phyloP scores from a whole-genome alignment of 2,329 filamentous ascomycete species.

The Fusarium sp. region DNA sequence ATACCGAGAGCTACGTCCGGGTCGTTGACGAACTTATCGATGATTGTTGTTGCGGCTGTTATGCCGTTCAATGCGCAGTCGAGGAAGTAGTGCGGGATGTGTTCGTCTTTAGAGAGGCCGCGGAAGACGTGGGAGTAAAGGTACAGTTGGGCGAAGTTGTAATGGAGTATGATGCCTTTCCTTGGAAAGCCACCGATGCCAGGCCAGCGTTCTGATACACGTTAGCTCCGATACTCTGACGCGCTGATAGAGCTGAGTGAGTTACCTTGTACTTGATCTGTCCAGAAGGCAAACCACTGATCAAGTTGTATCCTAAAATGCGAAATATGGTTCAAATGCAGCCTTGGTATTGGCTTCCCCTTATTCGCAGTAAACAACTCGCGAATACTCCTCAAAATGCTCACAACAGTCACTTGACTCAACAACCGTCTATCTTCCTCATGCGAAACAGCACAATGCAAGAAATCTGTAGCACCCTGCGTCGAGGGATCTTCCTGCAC shows the following conservation, averaged over 20 bases:
- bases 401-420: conserved; percentile 65
- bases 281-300: conserved; percentile 49
- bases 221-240: background rate
- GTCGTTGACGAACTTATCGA: conserved; percentile 53
- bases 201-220: conserved; percentile 45
- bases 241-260: accelerated
- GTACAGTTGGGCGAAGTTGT: conserved; percentile 51
- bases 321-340: conserved; percentile 58
- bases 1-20: conserved; percentile 50
- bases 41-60: conserved; percentile 51
- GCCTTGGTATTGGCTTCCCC: conserved; percentile 59
- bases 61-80: conserved; percentile 43
- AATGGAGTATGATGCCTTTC: conserved; percentile 50
- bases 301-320: conserved; percentile 47
- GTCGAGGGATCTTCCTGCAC: conserved; percentile 65
- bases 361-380: conserved; percentile 65
- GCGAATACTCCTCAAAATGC: conserved; percentile 64
- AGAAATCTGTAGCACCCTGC: conserved; percentile 63
- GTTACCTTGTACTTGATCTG: conserved; percentile 40
- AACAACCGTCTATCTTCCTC: conserved; percentile 63
- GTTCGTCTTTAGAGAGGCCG: conserved; percentile 42
- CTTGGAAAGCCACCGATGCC: conserved; percentile 48
- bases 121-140: conserved; percentile 53
- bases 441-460: conserved; percentile 58
- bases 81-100: conserved; percentile 43